Evolutionary conservation across 805 yeast species (phyloP), one percentile per base, ranked within the genome.

Genomic region (Monosporozyma unispora): DNA sequence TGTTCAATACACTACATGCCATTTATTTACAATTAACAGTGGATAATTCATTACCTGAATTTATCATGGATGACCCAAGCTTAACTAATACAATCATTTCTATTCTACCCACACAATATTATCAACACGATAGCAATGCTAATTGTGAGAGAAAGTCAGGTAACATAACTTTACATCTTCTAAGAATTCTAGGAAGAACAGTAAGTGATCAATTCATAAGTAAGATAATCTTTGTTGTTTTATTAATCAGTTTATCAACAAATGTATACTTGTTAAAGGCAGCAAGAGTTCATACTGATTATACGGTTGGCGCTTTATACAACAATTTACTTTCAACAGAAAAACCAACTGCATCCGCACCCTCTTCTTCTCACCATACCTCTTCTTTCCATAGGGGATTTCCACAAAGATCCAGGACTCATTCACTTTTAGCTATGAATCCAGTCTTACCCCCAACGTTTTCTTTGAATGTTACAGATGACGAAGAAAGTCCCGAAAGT

Each of bases 181-280:
- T 84, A 46, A 79, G 77, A 39, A 73, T 72, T 46, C 66, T 89
- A 53, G 81, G 87, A 52, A 63, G 62, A 50, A 86, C 90, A 18
- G 83, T 90, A 49, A 79, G 84, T 58, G 96, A 90, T 66, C 84
- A 82, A 48, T 71, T 87, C 53, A 77, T 89, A 56, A 81, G 93
- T 53, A 90, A 90, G 64, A 78, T 82, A 54, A 73, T 89, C 47
- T 77, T 90, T 43, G 74, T 85, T 53, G 81, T 80, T 10, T 79
- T 90, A 52, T 81, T 84, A 23, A 70, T 87, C 54, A 85, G 95
- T 55, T 77, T 87, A 49, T 81, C 84, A 5, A 81, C 87, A 54
- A 93, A 93, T 64, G 80, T 85, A 46, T 91, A 90, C 66, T 75
- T 93, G 56, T 76, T 91, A 64, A 87, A 88, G 60, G 93, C 87